A percentile compares a stretch with the other conserved stretches of the same genome.
Conservation (phyloP, 176 grass and related monocot species). For the Musa schizocarpa region DNA sequence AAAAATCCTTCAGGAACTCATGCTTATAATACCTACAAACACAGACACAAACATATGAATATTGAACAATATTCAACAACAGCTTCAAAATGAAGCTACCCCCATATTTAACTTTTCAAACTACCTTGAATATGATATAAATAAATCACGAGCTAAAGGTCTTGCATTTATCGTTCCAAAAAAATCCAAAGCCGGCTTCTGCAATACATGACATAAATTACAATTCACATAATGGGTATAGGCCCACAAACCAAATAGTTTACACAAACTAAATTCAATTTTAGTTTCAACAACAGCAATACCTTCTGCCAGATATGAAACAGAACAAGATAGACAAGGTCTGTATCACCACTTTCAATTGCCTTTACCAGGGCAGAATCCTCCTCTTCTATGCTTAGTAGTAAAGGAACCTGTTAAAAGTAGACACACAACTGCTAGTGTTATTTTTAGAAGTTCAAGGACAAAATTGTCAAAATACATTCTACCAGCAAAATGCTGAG, state of each 20-base stretch:
- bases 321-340: constrained; percentile 91
- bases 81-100: background rate
- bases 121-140: constrained; percentile 92
- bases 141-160: constrained; percentile 93
- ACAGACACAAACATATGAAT: constrained; percentile 28
- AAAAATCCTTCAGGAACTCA: constrained; percentile 97
- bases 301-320: constrained; percentile 98
- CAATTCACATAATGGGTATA: constrained; percentile 1
- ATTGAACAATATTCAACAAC: constrained; percentile 17
- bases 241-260: background rate
- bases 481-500: background rate
- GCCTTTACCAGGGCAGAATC: constrained; percentile 80
- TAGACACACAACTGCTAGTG: constrained; percentile 5
- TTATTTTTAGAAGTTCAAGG: background rate
- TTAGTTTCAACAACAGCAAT: constrained; percentile 2
- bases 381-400: constrained; percentile 92
- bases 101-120: background rate
- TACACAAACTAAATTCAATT: background rate
- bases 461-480: background rate
- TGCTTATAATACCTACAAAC: constrained; percentile 68
- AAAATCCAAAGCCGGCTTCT: constrained; percentile 81
- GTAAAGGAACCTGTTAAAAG: constrained; percentile 66
- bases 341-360: constrained; percentile 92
- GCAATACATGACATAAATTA: constrained; percentile 26
- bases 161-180: constrained; percentile 91